These are phyloP conservation scores for Santalum album DNA, from an alignment of 164 flowering plant genomes.

Conservation along the genomic window DNA sequence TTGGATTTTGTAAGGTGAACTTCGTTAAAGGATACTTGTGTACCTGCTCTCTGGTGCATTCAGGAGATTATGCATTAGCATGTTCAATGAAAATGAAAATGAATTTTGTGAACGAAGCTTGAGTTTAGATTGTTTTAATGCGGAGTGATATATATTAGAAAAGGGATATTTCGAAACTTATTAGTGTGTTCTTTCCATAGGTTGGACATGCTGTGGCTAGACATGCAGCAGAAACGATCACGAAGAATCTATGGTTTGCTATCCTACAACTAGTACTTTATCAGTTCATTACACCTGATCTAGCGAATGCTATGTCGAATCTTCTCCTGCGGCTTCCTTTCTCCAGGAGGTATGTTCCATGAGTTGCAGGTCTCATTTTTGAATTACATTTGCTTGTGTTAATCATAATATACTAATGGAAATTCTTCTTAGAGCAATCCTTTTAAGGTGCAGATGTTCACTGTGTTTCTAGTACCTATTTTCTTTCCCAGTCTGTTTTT, in stretches of 20 bases:
- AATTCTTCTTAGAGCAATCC: too few species aligned
- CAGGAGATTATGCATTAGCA: too few species aligned
- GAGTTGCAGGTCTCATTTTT: too few species aligned
- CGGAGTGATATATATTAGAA: not conserved
- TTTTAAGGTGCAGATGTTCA: too few species aligned
- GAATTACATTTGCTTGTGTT: too few species aligned
- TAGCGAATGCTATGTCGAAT: slow-evolving; percentile 55
- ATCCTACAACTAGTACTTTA: slow-evolving; percentile 53
- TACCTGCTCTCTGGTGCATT: too few species aligned
- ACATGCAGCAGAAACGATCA: slow-evolving; percentile 65
- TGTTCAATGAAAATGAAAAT: too few species aligned
- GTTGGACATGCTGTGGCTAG: slow-evolving; percentile 87
- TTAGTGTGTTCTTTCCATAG: slow-evolving; percentile 22
- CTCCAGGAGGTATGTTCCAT: slow-evolving; percentile 49
- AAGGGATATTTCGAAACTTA: not conserved
- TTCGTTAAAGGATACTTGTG: too few species aligned
- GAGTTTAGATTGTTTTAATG: not conserved
- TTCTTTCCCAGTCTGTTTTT: too few species aligned
- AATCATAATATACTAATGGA: too few species aligned
- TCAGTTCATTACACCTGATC: slow-evolving; percentile 65
- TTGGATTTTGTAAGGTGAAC: not conserved
- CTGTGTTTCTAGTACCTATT: too few species aligned
- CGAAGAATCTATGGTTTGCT: slow-evolving; percentile 71
- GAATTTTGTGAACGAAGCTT: too few species aligned
- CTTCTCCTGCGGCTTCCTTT: slow-evolving; percentile 68